A percentile compares a stretch with the other conserved stretches of the same genome.
Conservation (phyloP, 1,139 yeast species). For the Petasospora fabianii region DNA sequence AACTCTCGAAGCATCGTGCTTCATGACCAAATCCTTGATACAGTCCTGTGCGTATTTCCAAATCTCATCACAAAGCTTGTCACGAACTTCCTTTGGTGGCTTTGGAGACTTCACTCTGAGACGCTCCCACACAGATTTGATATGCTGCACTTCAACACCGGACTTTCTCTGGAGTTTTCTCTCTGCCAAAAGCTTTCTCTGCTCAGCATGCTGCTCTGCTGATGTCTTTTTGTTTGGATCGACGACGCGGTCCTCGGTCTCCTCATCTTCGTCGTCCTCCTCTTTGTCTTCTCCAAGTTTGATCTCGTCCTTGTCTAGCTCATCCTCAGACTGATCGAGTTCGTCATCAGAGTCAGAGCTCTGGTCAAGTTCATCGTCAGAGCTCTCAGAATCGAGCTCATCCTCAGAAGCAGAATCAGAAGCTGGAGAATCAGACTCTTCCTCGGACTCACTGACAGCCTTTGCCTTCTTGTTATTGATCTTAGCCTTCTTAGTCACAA, state of each 20-base stretch:
- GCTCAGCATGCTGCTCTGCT: conserved; percentile 78
- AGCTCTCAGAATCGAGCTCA: conserved; percentile 30
- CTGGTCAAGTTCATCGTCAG: conserved; percentile 31
- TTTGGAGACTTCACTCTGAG: conserved; percentile 84
- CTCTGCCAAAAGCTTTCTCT: conserved; percentile 71
- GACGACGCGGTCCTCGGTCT: conserved; percentile 17
- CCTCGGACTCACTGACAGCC: conserved; percentile 22
- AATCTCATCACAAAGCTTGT: conserved; percentile 74
- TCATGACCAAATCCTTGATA: conserved; percentile 79
- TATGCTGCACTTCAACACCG: conserved; percentile 79
- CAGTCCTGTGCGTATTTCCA: conserved; percentile 80
- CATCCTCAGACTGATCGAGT: conserved; percentile 27
- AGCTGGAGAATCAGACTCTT: conserved; percentile 30
- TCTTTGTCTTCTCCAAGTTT: conserved; percentile 28
- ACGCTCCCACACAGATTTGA: conserved; percentile 88
- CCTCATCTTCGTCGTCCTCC: conserved; percentile 29
- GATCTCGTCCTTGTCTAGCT: conserved; percentile 26
- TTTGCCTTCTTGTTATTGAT: conserved; percentile 11
- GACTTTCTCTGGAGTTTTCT: conserved; percentile 84
- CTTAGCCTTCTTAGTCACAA: conserved; percentile 21
- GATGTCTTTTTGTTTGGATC: conserved; percentile 44
- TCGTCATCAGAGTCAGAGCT: conserved; percentile 28
- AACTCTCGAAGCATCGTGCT: conserved; percentile 95
- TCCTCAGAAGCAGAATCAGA: conserved; percentile 24
- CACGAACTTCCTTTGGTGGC: conserved; percentile 72